Base-by-base conservation (phyloP, 2,329 filamentous ascomycete genomes). In the Trichoderma arundinaceum region DNA sequence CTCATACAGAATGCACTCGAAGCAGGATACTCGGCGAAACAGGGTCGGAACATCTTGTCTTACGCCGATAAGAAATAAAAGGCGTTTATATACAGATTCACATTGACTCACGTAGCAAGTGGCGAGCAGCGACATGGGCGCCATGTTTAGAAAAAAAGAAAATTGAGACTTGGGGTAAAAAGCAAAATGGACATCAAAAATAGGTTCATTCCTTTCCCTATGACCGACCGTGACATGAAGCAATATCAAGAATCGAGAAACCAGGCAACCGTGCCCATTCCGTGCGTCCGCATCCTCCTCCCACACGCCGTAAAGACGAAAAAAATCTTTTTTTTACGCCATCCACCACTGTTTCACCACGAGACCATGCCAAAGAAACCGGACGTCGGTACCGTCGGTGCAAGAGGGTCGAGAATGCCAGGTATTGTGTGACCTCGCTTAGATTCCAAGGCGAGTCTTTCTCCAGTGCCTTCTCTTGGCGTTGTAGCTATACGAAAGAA, bases 381-480 rank as follows among this genome's bases (percentile, higher is more conserved):
- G 62, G 66, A 57, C 51, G 61, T 54, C 58, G 60, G 66, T 65
- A 66, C 56, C 61, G 67, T 68, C 57, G 72, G 70, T 72, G 67
- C 68, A 69, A 69, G 71, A 68, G 58, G 49, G 61, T 65, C 66
- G 66, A 52, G 62, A 65, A 65, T 65, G 66, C 54, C 49, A 43
- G 66, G 32, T 67, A 71, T 71, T 71, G 73, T 28, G 46, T 52
- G 73, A 76, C 75, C 70, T 82, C 81, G 83, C 88, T 87, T 95
- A 99, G 87, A 99, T 96, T 81, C 93, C 93, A 85, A 99, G 92
- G 81, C 93, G 91, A 81, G 95, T 98, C 94, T 99, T 99, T 87
- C 95, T 92, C 95, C 95, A 99, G 83, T 99, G 95, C 86, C 95
- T 92, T 84, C 95, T 88, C 92, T 99, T 99, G 79, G 95, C 94